A percentile compares a stretch with the other conserved stretches of the same genome.
Evolutionary conservation across 768 basidiomycete genomes (phyloP).

Genomic region (Tulasnella sp.): DNA sequence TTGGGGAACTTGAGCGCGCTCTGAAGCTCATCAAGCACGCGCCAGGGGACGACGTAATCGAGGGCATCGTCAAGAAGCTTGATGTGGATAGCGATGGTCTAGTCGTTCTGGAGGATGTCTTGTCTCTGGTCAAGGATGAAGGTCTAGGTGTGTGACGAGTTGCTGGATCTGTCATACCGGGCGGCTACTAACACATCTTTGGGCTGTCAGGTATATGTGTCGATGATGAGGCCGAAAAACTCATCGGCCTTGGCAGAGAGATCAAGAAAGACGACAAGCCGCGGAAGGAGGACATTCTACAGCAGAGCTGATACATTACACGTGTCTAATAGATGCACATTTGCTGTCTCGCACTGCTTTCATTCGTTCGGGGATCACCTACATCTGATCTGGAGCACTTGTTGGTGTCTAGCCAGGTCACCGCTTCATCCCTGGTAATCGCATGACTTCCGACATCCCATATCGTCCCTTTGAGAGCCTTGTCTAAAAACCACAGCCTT

Average conservation of each 20-base stretch:
- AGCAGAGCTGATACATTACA: slow-evolving; percentile 7
- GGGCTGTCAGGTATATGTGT: slow-evolving; percentile 54
- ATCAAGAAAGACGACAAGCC: slow-evolving; percentile 55
- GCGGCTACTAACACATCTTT: neutral
- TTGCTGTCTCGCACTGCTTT: too few species aligned
- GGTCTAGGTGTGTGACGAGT: slow-evolving; percentile 50
- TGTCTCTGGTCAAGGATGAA: slow-evolving; percentile 79
- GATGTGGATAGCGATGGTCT: slow-evolving; percentile 95
- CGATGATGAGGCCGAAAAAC: slow-evolving; percentile 71
- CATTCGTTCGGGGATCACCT: too few species aligned
- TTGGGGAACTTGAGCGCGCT: slow-evolving; percentile 81
- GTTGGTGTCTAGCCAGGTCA: too few species aligned
- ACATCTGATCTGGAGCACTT: too few species aligned
- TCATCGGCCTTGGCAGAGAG: slow-evolving; percentile 76
- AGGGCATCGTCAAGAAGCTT: slow-evolving; percentile 79
- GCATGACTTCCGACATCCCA: neutral
- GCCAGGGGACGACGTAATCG: slow-evolving; percentile 81
- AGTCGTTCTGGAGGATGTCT: slow-evolving; percentile 89
- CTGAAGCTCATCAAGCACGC: slow-evolving; percentile 87
- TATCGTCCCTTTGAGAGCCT: neutral
- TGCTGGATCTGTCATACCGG: neutral
- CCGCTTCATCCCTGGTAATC: neutral
- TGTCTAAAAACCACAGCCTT: neutral
- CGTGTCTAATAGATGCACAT: neutral
- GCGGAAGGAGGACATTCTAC: slow-evolving; percentile 86